Base-by-base conservation (phyloP, 2,329 filamentous ascomycete genomes). In the Alternaria dauci region DNA sequence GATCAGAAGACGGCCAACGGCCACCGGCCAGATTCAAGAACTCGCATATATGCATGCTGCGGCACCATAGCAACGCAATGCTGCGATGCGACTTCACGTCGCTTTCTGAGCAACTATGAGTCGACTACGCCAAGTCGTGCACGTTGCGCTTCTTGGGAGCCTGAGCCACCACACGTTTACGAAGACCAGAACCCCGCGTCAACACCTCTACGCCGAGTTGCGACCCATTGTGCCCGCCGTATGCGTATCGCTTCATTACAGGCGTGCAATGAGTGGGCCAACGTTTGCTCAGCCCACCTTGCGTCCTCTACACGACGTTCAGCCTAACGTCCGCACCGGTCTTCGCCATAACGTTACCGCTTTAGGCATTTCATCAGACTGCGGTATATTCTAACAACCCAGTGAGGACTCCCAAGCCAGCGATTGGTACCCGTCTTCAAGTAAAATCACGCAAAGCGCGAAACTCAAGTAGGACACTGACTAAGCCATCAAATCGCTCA, bases 361-460 rank as follows among this genome's bases (percentile, higher is more conserved):
- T 52, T 46, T 25, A 8, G 52, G 28, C 41, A 50, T 30, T n/a
- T 38, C 28, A 52, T 20, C 23, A 44, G n/a, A 42, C 7, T 41
- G n/a, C 34, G 39, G 43, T 14, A 25, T 26, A 46, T 39, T 30
- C 26, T 26, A 38, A 55, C 41, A 52, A 43, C 26, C 34, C 39
- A 41, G 36, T 34, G 39, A 46, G 26, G 42, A 42, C 42, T 23
- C 36, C n/a, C 32, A 52, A 52, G 55, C 47, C 41, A 38, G 41
- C 48, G 18, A 36, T 42, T 39, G 56, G 48, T 14, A 23, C 59
- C 60, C 30, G 18, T 61, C 52, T 36, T 54, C 42, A n/a, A 56
- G 64, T 46, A 68, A 47, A 60, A 47, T 64, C 62, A 66, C 46
- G 55, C 58, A 67, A 66, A 55, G 44, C 61, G 53, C 56, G 59